Evolutionary conservation across 176 grass and related monocot genomes (phyloP), one percentile per base, ranked within the genome.

Genomic region (Thinopyrum elongatum): DNA sequence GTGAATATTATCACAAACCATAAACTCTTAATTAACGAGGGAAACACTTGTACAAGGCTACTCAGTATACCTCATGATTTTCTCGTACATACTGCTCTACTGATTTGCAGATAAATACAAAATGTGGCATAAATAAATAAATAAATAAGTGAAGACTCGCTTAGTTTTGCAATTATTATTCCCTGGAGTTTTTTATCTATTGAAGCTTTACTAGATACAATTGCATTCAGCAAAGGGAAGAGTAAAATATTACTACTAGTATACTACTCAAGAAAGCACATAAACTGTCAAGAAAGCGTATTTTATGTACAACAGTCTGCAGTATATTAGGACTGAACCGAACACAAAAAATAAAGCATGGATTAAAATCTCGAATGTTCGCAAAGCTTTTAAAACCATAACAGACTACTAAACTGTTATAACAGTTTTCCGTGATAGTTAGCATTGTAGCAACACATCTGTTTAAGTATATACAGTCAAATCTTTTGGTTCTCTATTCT

Each of bases 401-500:
- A 55, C 19, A 64, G 42, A 1, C 53, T 79, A 78, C 25, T 83
- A 13, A 53, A 79, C 12, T 29, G 23, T 30, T 30, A 79, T 53
- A 53, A 51, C 47, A 51, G 47, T 51, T 51, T 51, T 51, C 16
- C 5, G 16, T 51, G 47, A 17, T 51, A 51, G 47, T 17, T 51
- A 51, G 16, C 16, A 51, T 7, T 51, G 47, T 6, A 51, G 47
- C 15, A 51, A 51, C 27, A 14, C 47, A 51, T 81, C 8, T 26
- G 11, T 46, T 67, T 55, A 30, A 42, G 19, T 60, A 55, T 28
- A 61, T 6, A 65, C 51, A 39, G 49, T 68, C 25, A 80, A 1
- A 80, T 79, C 3, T 83, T 83, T 74, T 72, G 2, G 26, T 69
- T 77, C 21, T 17, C 49, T 17, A 73, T 86, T 55, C 25, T 44